A percentile compares a stretch with the other conserved stretches of the same genome.
Conservation (phyloP, 345 rosid species). For the Lenwebbia sp. region DNA sequence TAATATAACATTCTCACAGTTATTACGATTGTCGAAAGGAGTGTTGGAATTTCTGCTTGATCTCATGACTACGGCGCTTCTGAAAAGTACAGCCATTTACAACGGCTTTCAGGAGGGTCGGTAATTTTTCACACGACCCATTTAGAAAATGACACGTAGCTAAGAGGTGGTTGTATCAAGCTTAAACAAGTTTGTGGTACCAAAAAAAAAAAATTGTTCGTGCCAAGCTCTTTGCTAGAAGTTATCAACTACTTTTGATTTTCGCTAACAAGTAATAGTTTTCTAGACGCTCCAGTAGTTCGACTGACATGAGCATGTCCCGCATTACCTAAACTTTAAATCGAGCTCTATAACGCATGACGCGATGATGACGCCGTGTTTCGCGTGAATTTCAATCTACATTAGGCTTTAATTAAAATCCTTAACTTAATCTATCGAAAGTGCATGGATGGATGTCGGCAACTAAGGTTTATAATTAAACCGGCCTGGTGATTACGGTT, state of each 20-base stretch:
- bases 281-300: background rate
- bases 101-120: background rate
- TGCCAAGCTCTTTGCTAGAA: background rate
- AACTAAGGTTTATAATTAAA: background rate
- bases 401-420: background rate
- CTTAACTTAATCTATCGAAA: background rate
- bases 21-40: background rate
- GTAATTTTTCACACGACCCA: background rate
- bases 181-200: too few species aligned
- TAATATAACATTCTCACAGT: background rate
- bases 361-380: background rate
- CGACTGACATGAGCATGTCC: background rate
- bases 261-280: background rate
- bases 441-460: background rate
- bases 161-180: background rate
- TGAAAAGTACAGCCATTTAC: accelerated
- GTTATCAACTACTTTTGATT: background rate
- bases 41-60: background rate
- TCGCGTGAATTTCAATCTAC: background rate
- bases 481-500: background rate
- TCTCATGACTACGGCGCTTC: background rate
- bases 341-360: background rate
- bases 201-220: background rate
- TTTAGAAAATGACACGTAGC: background rate
- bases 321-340: background rate